These are phyloP conservation scores for Cryptococcus sp. DNA, from an alignment of 1,284 basidiomycete species.

Conservation along the genomic window DNA sequence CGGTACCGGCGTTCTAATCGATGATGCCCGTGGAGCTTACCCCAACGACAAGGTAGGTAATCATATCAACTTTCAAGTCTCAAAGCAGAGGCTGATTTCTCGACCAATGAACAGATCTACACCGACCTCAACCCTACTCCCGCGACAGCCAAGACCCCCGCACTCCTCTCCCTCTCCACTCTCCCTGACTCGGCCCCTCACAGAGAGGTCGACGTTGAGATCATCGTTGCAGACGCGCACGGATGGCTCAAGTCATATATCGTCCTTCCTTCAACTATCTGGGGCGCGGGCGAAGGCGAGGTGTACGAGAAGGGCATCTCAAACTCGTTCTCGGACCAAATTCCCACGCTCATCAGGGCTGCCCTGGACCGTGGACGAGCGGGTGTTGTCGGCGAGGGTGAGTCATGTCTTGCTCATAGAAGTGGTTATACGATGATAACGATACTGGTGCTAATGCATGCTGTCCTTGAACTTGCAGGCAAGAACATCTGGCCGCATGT, in stretches of 20 bases:
- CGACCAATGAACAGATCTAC: slow-evolving; percentile 21
- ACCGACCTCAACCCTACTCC: slow-evolving; percentile 25
- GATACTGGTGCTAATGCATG: background rate
- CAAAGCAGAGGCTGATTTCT: background rate
- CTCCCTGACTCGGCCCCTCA: slow-evolving; percentile 32
- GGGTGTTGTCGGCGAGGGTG: slow-evolving; percentile 48
- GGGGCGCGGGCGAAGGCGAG: slow-evolving; percentile 43
- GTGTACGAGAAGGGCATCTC: slow-evolving; percentile 41
- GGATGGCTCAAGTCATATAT: slow-evolving; percentile 49
- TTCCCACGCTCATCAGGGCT: slow-evolving; percentile 43
- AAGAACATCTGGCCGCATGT: slow-evolving; percentile 44
- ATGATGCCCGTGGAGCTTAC: slow-evolving; percentile 36
- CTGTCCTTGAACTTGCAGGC: slow-evolving; percentile 15
- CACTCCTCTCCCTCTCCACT: slow-evolving; percentile 41
- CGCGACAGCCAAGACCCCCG: slow-evolving; percentile 29
- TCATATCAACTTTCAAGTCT: background rate
- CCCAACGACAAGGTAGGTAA: slow-evolving; percentile 29
- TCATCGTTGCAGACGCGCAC: slow-evolving; percentile 45
- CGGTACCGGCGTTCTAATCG: slow-evolving; percentile 49
- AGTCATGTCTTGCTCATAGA: slow-evolving; percentile 11
- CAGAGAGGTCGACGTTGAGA: slow-evolving; percentile 44
- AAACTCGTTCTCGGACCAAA: slow-evolving; percentile 44
- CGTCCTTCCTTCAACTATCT: slow-evolving; percentile 52
- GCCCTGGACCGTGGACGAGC: slow-evolving; percentile 45
- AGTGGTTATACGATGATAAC: background rate